Evolutionary conservation across 139 green algal species (phyloP).

Genomic region (Zygnema circumcarinatum): DNA sequence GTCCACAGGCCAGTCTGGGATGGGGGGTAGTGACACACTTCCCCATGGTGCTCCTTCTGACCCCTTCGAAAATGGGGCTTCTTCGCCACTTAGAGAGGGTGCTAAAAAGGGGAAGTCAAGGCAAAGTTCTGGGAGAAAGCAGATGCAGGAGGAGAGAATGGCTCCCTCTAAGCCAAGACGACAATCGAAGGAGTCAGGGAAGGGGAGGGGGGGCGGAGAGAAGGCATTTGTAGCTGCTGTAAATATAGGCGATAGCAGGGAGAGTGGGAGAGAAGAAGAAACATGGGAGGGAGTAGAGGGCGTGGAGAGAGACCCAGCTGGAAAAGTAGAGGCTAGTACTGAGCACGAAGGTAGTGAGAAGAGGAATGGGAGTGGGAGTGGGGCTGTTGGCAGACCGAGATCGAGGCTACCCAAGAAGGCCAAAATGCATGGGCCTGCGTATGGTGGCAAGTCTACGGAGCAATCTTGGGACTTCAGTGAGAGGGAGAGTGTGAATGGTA

Average conservation of each 20-base stretch:
- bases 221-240: not conserved
- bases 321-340: not conserved
- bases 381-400: not conserved
- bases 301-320: too few species aligned
- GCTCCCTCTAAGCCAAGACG: not conserved
- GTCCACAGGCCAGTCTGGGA: too few species aligned
- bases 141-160: not conserved
- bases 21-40: not conserved
- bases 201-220: not conserved
- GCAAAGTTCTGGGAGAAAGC: not conserved
- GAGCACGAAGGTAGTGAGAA: not conserved
- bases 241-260: not conserved
- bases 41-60: not conserved
- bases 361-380: not conserved
- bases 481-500: too few species aligned
- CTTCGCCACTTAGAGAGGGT: not conserved
- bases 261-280: too few species aligned
- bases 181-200: not conserved
- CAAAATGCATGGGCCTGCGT: not conserved
- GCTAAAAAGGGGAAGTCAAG: not conserved
- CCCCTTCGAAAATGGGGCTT: not conserved
- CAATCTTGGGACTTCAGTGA: not conserved
- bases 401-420: not conserved
- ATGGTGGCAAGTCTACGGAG: not conserved
- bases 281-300: too few species aligned